phyloP scores from a whole-genome alignment of 2,329 filamentous ascomycete genomes.

The Colletotrichum sp. region DNA sequence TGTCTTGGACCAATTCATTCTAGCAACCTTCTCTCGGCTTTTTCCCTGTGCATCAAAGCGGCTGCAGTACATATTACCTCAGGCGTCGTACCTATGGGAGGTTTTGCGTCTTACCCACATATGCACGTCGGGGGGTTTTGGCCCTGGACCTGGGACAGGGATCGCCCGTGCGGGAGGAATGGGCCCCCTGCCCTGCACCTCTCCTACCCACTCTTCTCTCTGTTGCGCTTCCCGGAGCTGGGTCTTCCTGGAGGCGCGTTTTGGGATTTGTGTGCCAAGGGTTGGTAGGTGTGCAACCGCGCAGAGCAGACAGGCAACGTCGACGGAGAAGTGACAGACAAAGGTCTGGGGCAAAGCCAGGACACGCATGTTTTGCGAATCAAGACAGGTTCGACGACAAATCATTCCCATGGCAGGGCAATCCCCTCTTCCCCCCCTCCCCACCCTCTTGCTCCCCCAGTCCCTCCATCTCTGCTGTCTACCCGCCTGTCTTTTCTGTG shows the following conservation, averaged over 20 bases:
- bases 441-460: neutral
- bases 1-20: neutral
- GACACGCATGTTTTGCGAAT: slow-evolving; percentile 7
- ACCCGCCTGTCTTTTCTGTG: neutral
- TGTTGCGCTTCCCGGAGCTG: neutral
- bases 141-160: neutral
- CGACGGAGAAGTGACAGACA: neutral
- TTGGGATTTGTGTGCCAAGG: neutral
- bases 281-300: neutral
- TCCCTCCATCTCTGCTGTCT: neutral
- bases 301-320: neutral
- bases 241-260: neutral
- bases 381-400: neutral
- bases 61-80: neutral
- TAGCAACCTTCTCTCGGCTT: neutral
- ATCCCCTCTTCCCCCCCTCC: neutral
- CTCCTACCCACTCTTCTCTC: neutral
- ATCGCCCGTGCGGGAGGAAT: slow-evolving; percentile 13
- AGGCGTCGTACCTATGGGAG: neutral
- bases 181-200: neutral
- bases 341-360: slow-evolving; percentile 11
- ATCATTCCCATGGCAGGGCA: neutral
- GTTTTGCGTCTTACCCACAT: slow-evolving; percentile 1
- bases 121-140: slow-evolving; percentile 2
- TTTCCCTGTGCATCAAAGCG: neutral